Conservation (phyloP, 495 filamentous ascomycete species). For the Thermothielavioides terrestris region DNA sequence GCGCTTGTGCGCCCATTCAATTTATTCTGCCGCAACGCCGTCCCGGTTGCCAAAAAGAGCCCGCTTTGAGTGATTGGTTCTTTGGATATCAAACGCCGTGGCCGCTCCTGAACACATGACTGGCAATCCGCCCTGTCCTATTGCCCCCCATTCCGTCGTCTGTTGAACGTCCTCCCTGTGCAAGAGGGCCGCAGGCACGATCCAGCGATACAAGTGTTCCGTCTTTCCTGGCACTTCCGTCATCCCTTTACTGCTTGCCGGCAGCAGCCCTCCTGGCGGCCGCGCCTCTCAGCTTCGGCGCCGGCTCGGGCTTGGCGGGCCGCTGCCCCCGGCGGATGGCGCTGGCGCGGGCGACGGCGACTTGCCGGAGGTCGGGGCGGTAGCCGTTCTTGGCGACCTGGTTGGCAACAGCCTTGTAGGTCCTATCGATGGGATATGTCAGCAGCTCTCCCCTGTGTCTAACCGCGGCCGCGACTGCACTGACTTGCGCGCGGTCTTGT, state of each 20-base stretch:
- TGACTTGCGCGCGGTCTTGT: constrained; percentile 70
- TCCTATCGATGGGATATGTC: constrained; percentile 47
- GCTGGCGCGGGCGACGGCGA: constrained; percentile 80
- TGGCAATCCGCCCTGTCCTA: constrained; percentile 21
- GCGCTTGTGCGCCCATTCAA: constrained; percentile 5
- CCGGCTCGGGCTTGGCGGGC: constrained; percentile 64
- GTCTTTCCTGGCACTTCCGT: constrained; percentile 5
- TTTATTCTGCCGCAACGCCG: constrained; percentile 13
- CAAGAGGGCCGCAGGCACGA: constrained; percentile 14
- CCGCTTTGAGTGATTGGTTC: constrained; percentile 22
- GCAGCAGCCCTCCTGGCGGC: constrained; percentile 64
- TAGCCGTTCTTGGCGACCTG: constrained; percentile 72
- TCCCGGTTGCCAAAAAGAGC: constrained; percentile 9
- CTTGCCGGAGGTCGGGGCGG: constrained; percentile 77
- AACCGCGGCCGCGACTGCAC: constrained; percentile 28
- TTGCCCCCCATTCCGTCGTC: constrained; percentile 20
- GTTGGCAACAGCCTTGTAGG: constrained; percentile 76
- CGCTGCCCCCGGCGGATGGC: constrained; percentile 74
- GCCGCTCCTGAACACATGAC: constrained; percentile 26
- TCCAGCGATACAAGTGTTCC: constrained; percentile 15
- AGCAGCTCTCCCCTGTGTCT: constrained; percentile 9
- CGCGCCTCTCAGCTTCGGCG: constrained; percentile 65
- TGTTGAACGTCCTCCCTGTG: constrained; percentile 9
- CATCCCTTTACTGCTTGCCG: constrained; percentile 20
- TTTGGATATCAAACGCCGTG: constrained; percentile 35